Conservation (phyloP, 2,329 filamentous ascomycete genomes). For the Ceratocystis alfenasii region DNA sequence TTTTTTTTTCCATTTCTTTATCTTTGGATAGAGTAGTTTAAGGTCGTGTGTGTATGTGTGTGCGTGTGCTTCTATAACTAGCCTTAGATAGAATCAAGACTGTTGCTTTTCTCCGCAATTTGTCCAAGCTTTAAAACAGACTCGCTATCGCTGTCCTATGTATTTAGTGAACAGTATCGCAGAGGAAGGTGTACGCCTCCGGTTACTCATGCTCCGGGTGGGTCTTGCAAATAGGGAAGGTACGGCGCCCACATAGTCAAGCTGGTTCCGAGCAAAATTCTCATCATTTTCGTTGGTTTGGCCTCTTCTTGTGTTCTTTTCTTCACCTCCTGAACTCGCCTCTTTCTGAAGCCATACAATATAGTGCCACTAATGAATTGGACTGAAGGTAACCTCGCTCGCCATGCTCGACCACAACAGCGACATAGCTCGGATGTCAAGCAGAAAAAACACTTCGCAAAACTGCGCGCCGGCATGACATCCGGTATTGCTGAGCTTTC, state of each 20-base stretch:
- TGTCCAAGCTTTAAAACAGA: neutral
- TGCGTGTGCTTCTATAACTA: neutral
- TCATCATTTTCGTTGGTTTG: neutral
- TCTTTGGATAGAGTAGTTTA: neutral
- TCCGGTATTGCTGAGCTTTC: neutral
- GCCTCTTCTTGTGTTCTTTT: neutral
- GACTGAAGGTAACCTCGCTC: conserved; percentile 32
- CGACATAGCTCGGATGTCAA: conserved; percentile 29
- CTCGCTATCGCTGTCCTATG: neutral
- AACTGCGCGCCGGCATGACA: neutral
- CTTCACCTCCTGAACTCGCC: neutral
- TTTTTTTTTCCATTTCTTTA: neutral
- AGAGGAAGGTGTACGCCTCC: neutral
- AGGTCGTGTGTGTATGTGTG: neutral
- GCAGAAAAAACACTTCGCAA: conserved; percentile 33
- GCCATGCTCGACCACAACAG: conserved; percentile 30
- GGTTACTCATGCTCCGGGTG: neutral
- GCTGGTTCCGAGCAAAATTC: neutral
- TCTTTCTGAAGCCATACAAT: neutral
- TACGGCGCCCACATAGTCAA: neutral
- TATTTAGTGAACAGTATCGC: neutral
- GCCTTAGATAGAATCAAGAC: neutral
- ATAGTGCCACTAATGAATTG: conserved; percentile 31
- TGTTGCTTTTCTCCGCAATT: neutral
- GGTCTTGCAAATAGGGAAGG: neutral